Base-by-base conservation (phyloP, 768 basidiomycete genomes). In the Gelatoporia subvermispora region DNA sequence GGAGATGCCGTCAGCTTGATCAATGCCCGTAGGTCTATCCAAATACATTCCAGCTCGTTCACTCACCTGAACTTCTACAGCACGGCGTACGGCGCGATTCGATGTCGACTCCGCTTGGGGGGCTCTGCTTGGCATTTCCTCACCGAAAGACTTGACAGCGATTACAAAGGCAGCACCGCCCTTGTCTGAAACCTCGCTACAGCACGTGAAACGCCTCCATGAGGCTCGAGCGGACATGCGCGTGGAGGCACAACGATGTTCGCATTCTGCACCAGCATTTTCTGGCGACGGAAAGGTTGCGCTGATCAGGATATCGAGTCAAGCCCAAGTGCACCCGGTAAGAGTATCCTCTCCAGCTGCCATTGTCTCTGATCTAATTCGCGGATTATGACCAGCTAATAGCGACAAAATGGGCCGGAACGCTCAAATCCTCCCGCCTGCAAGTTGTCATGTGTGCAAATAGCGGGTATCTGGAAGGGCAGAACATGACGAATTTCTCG, bases 361-460 rank as follows among this genome's bases (percentile, higher is more conserved):
- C 39, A 17, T 13, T 10, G 16, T 10, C 5, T 8, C 17, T 18
- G 1, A n/a, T 35, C n/a, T 43, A 3, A 31, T 2, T 18, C 23
- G 10, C 24, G 17, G 0, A 5, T 5, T 7, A 31, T 31, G 67
- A 68, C 38, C 67, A 74, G 37, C 69, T 76, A 4, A 71, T 76
- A 21, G 74, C 73, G 7, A 76, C 73, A 0, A 60, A 73, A 28
- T 76, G 75, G 75, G 66, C 72, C 0, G 69, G 70, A 3, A 61
- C 56, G 50, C 65, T 62, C 50, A 72, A 54, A 51, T 68, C 55
- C 25, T 54, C 43, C 60, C 68, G 56, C 59, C 66, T 61, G 20
- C 43, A 55, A 50, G 45, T 63, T 60, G 69, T 72, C 58, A 63
- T 65, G 62, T 62, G 60, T 47, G 70, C 68, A 10, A 72, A 72